Conservation (phyloP, 1,284 basidiomycete genomes). For the Sanghuangporus sanghuang region DNA sequence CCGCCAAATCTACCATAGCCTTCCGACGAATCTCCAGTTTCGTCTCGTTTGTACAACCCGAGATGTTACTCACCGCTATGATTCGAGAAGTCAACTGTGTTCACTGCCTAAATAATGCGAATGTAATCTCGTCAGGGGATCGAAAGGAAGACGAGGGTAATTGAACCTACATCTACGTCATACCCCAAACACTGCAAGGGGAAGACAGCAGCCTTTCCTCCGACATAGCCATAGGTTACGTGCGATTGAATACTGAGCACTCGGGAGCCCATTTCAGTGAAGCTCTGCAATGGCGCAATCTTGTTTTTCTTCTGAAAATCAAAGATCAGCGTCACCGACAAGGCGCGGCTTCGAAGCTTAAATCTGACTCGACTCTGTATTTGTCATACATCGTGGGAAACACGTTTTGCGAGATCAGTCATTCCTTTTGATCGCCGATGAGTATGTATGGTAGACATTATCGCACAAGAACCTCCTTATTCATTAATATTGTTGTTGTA, state of each 20-base stretch:
- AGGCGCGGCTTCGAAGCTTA: background rate
- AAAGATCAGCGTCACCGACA: background rate
- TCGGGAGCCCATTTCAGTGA: constrained; percentile 29
- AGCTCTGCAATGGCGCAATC: background rate
- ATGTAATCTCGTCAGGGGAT: background rate
- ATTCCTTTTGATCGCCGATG: background rate
- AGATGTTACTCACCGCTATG: constrained; percentile 69
- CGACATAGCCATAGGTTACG: constrained; percentile 95
- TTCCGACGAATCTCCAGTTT: constrained; percentile 25
- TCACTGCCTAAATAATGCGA: constrained; percentile 62
- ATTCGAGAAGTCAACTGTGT: constrained; percentile 95
- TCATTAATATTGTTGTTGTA: too few species aligned
- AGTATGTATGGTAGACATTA: too few species aligned
- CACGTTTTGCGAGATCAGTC: background rate
- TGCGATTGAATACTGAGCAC: constrained; percentile 90
- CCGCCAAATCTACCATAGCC: constrained; percentile 78
- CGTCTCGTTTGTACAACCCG: background rate
- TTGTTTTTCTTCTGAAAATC: background rate
- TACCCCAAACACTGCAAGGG: constrained; percentile 93
- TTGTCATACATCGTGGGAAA: background rate
- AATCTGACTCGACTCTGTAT: background rate
- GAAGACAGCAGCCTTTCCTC: constrained; percentile 91
- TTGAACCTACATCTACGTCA: constrained; percentile 91
- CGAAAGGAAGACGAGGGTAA: background rate
- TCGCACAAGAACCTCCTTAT: too few species aligned